Evolutionary conservation across 192 early-diverging fungal species (phyloP).

Genomic region (Mortierella hygrophila): DNA sequence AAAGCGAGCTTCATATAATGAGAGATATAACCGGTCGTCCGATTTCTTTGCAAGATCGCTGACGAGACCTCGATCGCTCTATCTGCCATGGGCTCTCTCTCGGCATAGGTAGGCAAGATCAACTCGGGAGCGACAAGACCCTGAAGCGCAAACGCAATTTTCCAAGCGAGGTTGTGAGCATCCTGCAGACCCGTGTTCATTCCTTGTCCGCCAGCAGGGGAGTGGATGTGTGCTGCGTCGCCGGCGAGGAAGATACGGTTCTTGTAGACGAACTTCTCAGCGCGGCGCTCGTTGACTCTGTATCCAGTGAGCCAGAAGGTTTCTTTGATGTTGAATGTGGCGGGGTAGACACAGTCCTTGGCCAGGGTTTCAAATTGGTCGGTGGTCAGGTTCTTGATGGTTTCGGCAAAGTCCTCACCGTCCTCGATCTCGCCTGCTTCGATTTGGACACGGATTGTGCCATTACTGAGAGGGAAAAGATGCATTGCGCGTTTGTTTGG

Average conservation of each 20-base stretch:
- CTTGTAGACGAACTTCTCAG: slow-evolving; percentile 41
- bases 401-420: slow-evolving; percentile 7
- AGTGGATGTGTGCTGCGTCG: slow-evolving; percentile 59
- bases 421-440: slow-evolving; percentile 12
- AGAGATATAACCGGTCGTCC: not conserved
- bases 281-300: slow-evolving; percentile 42
- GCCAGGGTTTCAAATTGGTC: slow-evolving; percentile 31
- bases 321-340: slow-evolving; percentile 30
- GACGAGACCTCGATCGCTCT: slow-evolving; percentile 35
- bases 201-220: slow-evolving; percentile 58
- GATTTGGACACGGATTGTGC: slow-evolving; percentile 3
- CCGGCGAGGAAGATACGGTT: slow-evolving; percentile 58
- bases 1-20: not conserved
- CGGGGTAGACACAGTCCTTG: slow-evolving; percentile 4
- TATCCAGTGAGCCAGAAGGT: slow-evolving; percentile 29
- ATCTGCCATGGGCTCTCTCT: slow-evolving; percentile 36
- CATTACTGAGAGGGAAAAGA: slow-evolving; percentile 23
- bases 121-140: not conserved
- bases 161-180: slow-evolving; percentile 62
- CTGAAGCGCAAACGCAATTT: slow-evolving; percentile 54
- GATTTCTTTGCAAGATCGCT: not conserved
- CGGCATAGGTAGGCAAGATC: slow-evolving; percentile 22
- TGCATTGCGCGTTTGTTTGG: slow-evolving; percentile 11
- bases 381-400: slow-evolving; percentile 8
- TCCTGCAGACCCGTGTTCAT: slow-evolving; percentile 59